Evolutionary conservation across 768 basidiomycete genomes (phyloP), one percentile per base, ranked within the genome.

Genomic region (Pleurotus tuber-regium): DNA sequence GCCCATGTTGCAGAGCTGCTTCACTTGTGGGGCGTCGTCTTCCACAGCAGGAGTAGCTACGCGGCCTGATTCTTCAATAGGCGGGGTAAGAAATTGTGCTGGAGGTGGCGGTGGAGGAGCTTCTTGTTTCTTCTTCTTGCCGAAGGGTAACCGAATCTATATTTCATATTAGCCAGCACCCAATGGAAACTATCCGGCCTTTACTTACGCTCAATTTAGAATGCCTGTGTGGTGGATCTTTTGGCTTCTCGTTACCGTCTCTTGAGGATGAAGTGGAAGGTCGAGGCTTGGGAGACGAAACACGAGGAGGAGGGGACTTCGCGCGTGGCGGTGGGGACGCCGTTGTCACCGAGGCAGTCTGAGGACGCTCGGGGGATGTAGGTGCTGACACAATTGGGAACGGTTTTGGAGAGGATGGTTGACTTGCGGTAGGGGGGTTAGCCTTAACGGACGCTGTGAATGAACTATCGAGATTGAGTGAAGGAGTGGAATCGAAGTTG

Each of bases 1-100:
- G 21, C 96, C 96, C 94, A 98, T 97, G 16, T 78, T 79, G 41
- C 83, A 84, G 33, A 98, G 72, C 62, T 88, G 84, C 61, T 84
- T 89, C 18, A 94, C 87, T 1, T 84, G 71, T 55, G 85, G 83
- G 10, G 84, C 82, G 52, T 93, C 89, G 56, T 88, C 88, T 24
- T 83, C 84, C 10, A 74, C 72, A 10, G 78, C 77, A 1, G 86
- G 81, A 2, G 84, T 78, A 8, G 58, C 54, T 3, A 61, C 66
- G 31, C 75, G 62, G 25, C 63, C 55, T 1, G 70, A 64, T 55
- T 80, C 77, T 54, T 81, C 79, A 23, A 70, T 65, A 19, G 79
- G 75, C 36, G 75, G 68, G 4, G 71, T 66, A 2, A 76, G 69
- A 24, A 66, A 66, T 51, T 63, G 72, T 36, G 66, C 68, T 16